Conservation (phyloP, 139 green algal species). For the Closterium sp. region DNA sequence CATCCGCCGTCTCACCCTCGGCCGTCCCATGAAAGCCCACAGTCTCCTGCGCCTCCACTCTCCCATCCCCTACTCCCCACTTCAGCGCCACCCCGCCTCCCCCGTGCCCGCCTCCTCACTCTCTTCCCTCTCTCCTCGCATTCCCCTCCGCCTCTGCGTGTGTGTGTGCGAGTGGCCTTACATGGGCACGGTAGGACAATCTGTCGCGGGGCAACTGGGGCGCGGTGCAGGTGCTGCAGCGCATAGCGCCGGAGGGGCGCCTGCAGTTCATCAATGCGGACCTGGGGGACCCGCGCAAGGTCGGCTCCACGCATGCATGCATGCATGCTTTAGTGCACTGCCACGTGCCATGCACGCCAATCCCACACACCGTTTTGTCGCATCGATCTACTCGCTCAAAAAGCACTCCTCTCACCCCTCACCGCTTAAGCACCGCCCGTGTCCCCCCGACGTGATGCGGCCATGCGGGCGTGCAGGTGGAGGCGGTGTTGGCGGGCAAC, state of each 20-base stretch:
- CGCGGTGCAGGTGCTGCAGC: conserved; percentile 56
- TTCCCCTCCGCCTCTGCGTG: not conserved
- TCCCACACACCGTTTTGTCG: not conserved
- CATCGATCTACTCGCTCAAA: not conserved
- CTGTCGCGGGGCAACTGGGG: conserved; percentile 69
- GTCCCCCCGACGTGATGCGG: no score
- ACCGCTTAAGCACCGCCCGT: not conserved
- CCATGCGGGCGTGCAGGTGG: no score
- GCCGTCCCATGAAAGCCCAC: no score
- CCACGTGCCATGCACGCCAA: not conserved
- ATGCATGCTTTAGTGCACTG: not conserved
- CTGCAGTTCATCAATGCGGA: conserved; percentile 61
- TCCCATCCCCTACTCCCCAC: not conserved
- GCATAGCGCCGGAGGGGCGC: not conserved
- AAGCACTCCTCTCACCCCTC: not conserved
- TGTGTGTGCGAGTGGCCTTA: not conserved
- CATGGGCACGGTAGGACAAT: conserved; percentile 59
- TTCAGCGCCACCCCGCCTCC: not conserved
- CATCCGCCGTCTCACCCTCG: no score
- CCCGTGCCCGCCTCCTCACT: not conserved
- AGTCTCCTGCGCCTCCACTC: not conserved
- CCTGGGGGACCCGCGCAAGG: conserved; percentile 57
- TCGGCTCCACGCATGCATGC: conserved; percentile 9
- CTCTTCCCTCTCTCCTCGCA: not conserved
- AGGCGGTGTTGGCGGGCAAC: conserved; percentile 29